Conservation (phyloP, 1,139 yeast species). For the Protomyces macrosporus region DNA sequence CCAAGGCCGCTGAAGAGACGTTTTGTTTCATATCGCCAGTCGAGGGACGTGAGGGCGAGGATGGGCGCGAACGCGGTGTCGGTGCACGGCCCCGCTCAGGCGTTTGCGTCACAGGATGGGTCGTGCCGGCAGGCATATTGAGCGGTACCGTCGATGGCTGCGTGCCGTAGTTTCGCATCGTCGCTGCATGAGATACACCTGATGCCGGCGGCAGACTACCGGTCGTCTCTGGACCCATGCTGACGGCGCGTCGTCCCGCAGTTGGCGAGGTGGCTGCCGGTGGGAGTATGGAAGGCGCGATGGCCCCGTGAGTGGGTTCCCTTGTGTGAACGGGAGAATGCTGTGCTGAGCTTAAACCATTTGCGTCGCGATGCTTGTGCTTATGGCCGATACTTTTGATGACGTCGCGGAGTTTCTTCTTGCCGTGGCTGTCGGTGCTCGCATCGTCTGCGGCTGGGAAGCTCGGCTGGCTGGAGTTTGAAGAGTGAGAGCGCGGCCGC, state of each 20-base stretch:
- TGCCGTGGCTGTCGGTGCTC: not conserved
- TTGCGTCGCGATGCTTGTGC: not conserved
- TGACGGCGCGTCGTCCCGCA: not conserved
- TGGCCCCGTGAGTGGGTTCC: too few relatives aligned
- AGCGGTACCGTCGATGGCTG: not conserved
- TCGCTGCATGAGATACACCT: not conserved
- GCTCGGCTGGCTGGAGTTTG: not conserved
- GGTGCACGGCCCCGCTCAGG: not conserved
- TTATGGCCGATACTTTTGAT: not conserved
- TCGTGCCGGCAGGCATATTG: not conserved
- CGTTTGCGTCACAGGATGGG: not conserved
- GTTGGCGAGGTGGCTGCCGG: not conserved
- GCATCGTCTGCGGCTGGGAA: too few relatives aligned
- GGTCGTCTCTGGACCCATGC: not conserved
- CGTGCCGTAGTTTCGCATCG: not conserved
- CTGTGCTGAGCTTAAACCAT: too few relatives aligned
- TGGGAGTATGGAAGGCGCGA: too few relatives aligned
- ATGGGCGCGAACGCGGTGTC: not conserved
- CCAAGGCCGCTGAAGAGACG: not conserved
- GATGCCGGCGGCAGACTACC: not conserved
- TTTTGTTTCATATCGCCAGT: not conserved
- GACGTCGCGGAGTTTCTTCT: not conserved
- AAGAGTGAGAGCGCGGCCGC: not conserved
- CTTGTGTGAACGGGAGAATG: too few relatives aligned
- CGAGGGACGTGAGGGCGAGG: not conserved